Percentiles rank a stretch among this genome's conserved stretches.
Conservation (phyloP, 805 yeast species). For the Komagataella pseudopastoris region DNA sequence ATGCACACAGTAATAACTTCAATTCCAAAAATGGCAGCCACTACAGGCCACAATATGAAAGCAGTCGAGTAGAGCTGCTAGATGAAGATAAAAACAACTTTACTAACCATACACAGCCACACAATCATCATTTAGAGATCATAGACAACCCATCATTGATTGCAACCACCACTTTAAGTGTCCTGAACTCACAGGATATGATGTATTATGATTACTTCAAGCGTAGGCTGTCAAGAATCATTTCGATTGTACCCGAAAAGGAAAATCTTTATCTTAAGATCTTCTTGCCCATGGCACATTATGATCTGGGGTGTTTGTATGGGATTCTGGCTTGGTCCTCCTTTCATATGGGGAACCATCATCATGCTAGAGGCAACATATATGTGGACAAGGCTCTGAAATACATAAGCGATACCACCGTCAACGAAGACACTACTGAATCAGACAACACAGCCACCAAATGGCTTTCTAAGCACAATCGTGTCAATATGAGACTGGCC, state of each 20-base stretch:
- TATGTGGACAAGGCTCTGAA: constrained; percentile 34
- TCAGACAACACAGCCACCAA: constrained; percentile 3
- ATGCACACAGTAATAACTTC: background rate
- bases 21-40: background rate
- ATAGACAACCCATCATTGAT: constrained; percentile 14
- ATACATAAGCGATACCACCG: constrained; percentile 22
- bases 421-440: constrained; percentile 10
- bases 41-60: background rate
- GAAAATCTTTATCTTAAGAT: constrained; percentile 38
- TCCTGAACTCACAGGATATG: constrained; percentile 6
- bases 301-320: constrained; percentile 34
- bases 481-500: constrained; percentile 38
- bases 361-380: constrained; percentile 30
- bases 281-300: constrained; percentile 41
- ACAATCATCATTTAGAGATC: background rate
- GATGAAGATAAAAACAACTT: background rate
- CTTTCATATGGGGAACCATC: constrained; percentile 29
- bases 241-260: constrained; percentile 34
- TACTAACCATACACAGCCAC: background rate
- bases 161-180: constrained; percentile 12
- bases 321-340: constrained; percentile 45
- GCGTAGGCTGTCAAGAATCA: constrained; percentile 25
- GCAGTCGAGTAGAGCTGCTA: background rate
- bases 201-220: constrained; percentile 32
- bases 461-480: constrained; percentile 14